Evolutionary conservation across 352 stramenopile species (phyloP).

Genomic region (Globisporangium orthogonon): DNA sequence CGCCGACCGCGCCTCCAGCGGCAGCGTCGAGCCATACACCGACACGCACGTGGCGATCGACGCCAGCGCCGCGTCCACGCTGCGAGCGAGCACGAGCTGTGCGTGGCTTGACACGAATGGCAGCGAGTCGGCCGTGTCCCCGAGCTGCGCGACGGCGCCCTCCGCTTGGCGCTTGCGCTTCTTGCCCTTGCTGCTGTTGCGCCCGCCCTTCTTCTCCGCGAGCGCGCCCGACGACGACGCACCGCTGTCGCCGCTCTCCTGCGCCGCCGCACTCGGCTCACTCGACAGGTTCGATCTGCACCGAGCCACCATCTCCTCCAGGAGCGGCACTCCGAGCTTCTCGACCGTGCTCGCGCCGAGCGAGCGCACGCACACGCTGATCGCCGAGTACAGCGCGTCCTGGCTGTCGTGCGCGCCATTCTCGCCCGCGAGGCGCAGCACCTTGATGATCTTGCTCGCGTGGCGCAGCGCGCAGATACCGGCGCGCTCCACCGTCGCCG

Average conservation of each 20-base stretch:
- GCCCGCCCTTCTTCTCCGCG: constrained; percentile 11
- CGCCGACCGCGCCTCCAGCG: constrained; percentile 29
- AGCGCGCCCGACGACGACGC: neutral
- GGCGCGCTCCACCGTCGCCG: constrained; percentile 32
- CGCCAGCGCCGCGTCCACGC: constrained; percentile 39
- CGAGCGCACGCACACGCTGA: constrained; percentile 39
- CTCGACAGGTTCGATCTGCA: constrained; percentile 48
- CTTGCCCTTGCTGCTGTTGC: constrained; percentile 61
- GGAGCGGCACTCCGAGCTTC: constrained; percentile 56
- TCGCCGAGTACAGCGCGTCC: constrained; percentile 37
- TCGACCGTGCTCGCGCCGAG: constrained; percentile 68
- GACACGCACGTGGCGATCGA: constrained; percentile 49
- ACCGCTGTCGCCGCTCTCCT: constrained; percentile 10
- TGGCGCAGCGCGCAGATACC: constrained; percentile 62
- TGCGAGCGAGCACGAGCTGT: constrained; percentile 30
- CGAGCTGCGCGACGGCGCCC: constrained; percentile 31
- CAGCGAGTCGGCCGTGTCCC: constrained; percentile 21
- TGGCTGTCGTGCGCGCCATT: constrained; percentile 25
- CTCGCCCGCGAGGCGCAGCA: constrained; percentile 56
- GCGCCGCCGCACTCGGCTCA: neutral
- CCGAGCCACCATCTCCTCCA: constrained; percentile 50
- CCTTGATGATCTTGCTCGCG: constrained; percentile 54
- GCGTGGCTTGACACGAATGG: constrained; percentile 56
- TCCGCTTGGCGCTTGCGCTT: constrained; percentile 77
- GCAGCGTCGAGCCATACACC: constrained; percentile 57